Base-by-base conservation (phyloP, 1,284 basidiomycete genomes). In the Pseudozyma thailandica region DNA sequence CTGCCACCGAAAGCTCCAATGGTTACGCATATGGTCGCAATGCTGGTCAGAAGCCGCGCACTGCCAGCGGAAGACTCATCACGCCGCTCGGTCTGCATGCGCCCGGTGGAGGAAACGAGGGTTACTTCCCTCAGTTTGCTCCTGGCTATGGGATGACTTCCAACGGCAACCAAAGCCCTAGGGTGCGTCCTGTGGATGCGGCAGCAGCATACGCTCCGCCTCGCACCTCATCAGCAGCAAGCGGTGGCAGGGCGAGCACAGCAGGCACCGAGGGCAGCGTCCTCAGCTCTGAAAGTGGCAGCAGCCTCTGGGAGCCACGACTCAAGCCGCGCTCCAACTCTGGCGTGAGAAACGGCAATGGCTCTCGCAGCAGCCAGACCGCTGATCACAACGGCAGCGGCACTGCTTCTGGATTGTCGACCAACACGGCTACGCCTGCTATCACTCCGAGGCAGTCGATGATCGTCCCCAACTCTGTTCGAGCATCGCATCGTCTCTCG, bases 51-150 rank as follows among this genome's bases (percentile, higher is more conserved):
- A 75, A 79, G 65, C 70, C 69, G 42, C 56, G 77, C 26, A 71
- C 77, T 16, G 60, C 58, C 21, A 77, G 75, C 33, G 77, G 77
- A n/a, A 61, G 77, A 9, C 60, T 79, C 49, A 51, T 79, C 38
- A 79, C 77, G 4, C 77, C 77, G 1, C 68, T 72, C 8, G 62
- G 64, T 27, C 53, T 79, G 6, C 45, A 68, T 18, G 63, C 75
- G 35, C 75, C 66, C 9, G 64, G 65, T 23, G 46, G 57, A 8
- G 54, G 43, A 28, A 50, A 28, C 28, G 74, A 78, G 27, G 52
- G 66, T 21, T 78, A 78, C 64, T 78, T 78, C 26, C 66, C 74
- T 4, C 58, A 57, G 7, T 60, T 47, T 33, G 51, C 56, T 9
- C 62, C 55, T 4, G 21, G 30, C 21, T 51, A 58, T 21, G 44